Base-by-base conservation (phyloP, 2,329 filamentous ascomycete species). In the Thermoascus crustaceus region DNA sequence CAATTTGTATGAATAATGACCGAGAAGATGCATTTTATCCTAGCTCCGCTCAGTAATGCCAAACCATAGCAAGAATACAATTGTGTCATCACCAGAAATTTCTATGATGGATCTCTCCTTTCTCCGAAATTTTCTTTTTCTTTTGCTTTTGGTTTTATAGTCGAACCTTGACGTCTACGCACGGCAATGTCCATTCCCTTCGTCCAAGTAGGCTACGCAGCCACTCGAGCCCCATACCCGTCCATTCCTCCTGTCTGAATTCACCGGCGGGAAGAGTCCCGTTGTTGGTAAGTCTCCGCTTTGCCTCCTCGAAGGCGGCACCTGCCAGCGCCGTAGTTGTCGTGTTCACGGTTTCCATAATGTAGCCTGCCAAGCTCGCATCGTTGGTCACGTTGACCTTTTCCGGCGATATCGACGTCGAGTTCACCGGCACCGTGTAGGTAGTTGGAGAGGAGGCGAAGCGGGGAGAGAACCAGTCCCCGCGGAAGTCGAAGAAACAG, bases 381-480 rank as follows among this genome's bases (percentile, higher is more conserved):
- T 53, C 53, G 16, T 49, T 48, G 29, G 58, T 49, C 40, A 59
- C 53, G 13, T 54, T 53, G 9, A 53, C 47, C 21, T 29, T 27
- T 26, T 24, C 26, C 17, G 31, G 20, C 16, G 44, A 43, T 8
- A 42, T 39, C 33, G 54, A 44, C 17, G 54, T 46, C 3, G 54
- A 51, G 9, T 58, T 50, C 19, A 52, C 27, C 24, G 45, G 24
- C 23, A 49, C 22, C 5, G 26, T 36, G 41, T 62, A 47, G 42
- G 50, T 34, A 19, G 53, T 33, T 41, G 57, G 45, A 49, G 57
- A 44, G 40, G 63, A 47, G 60, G 67, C 48, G 39, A 71, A 67
- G 9, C 85, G 75, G n/a, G 88, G 81, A 49, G 88, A 79, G 62
- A 96, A 96, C 89, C 88, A 96, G 66, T 93, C 86, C 52, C 80